Evolutionary conservation across 192 early-diverging fungal species (phyloP), one percentile per base, ranked within the genome.

Genomic region (Podochytrium sp.): DNA sequence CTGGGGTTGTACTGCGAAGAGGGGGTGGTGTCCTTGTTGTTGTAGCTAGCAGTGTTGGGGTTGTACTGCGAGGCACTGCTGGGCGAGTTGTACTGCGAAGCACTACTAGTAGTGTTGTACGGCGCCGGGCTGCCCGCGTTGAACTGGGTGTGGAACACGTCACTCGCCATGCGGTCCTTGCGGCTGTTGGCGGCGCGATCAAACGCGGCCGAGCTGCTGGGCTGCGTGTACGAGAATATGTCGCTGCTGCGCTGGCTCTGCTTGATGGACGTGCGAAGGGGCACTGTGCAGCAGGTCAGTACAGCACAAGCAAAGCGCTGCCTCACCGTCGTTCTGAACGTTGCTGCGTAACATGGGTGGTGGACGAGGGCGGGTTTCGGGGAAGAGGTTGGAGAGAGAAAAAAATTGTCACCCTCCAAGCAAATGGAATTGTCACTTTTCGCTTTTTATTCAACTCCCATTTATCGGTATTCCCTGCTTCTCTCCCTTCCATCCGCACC

Each of bases 121-220:
- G 60, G 14, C 6, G 32, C 18, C 29, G 29, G 16, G 12, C 6
- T 12, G 42, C 33, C 47, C 16, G 41, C n/a, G 52, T 55, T 55
- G 52, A 27, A 55, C 23, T 10, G 20, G 16, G 30, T 29, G 27
- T 65, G 41, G 42, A 65, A 65, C 29, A 65, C 38, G 1, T 65
- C 63, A 3, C 40, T 43, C 27, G 63, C 63, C 63, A 65, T 65
- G 7, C 63, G 63, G 14, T 40, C 23, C 14, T 62, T 62, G 37
- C 60, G 27, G 60, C 37, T 38, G 37, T 25, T 38, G 55, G 10
- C 27, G 59, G 6, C 37, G 59, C 59, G 33, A 34, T 61, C 33
- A 35, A n/a, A 61, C n/a, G 27, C 25, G 29, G 16, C 38, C 14
- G 23, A 18, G 39, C 27, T 41, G 29, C 6, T n/a, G 63, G 59